Percentiles rank a stretch among this genome's conserved stretches.
These are phyloP conservation scores for Boletus patriciae DNA, from an alignment of 768 basidiomycete species.

Conservation along the genomic window DNA sequence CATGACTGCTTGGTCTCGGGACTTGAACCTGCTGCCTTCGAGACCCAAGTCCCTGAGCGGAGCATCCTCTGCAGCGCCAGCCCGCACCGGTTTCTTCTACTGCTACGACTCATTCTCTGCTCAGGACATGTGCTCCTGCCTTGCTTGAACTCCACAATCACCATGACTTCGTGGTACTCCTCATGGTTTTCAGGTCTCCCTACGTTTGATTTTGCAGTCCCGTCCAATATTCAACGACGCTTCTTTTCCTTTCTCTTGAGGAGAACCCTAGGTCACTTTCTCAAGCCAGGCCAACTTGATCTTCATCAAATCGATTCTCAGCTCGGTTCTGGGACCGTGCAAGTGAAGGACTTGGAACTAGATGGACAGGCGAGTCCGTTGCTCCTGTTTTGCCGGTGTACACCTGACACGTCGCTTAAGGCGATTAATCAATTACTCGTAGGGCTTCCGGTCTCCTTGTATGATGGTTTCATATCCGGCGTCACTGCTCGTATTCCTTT, in stretches of 20 bases:
- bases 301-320: conserved; percentile 86
- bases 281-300: conserved; percentile 89
- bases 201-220: conserved; percentile 62
- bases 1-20: not conserved
- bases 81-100: not conserved
- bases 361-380: conserved; percentile 60
- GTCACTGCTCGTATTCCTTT: conserved; percentile 81
- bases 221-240: conserved; percentile 75
- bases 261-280: conserved; percentile 78
- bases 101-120: not conserved
- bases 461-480: conserved; percentile 70
- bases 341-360: conserved; percentile 81
- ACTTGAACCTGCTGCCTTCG: not conserved
- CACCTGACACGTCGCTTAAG: conserved; percentile 40
- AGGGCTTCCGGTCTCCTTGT: conserved; percentile 64
- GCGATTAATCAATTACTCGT: conserved; percentile 73
- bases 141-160: conserved; percentile 13
- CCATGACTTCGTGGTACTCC: conserved; percentile 57
- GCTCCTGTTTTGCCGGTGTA: conserved; percentile 4
- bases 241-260: conserved; percentile 89
- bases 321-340: conserved; percentile 87
- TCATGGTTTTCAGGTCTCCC: conserved; percentile 58
- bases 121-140: conserved; percentile 17
- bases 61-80: conserved; percentile 3
- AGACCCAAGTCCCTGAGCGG: conserved; percentile 5